Evolutionary conservation across 2,329 filamentous ascomycete species (phyloP).

Genomic region (Cordyceps javanica): DNA sequence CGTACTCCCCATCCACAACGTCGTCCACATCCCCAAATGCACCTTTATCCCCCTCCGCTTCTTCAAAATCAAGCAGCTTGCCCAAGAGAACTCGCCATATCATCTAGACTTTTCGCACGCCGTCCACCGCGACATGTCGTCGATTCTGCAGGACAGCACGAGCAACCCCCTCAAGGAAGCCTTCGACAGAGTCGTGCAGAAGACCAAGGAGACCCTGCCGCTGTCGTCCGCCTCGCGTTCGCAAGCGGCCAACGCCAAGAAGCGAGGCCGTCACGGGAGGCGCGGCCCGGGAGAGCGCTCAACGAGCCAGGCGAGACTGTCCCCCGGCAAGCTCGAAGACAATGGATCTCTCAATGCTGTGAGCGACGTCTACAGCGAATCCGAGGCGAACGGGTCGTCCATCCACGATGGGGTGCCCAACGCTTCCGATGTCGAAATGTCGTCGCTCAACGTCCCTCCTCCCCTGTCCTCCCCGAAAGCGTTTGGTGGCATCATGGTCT

Average conservation of each 20-base stretch:
- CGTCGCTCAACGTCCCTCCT: background rate
- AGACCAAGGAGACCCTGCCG: background rate
- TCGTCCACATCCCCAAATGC: constrained; percentile 43
- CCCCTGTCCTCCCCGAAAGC: constrained; percentile 14
- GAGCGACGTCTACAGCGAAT: constrained; percentile 1
- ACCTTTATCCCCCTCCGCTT: constrained; percentile 57
- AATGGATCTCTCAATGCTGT: background rate
- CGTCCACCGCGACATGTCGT: constrained; percentile 55
- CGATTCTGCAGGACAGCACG: constrained; percentile 30
- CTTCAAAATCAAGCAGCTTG: constrained; percentile 61
- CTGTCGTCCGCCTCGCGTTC: background rate
- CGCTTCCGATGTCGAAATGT: constrained; percentile 3
- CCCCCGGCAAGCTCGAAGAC: constrained; percentile 16
- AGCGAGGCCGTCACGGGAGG: background rate
- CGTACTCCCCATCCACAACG: constrained; percentile 55
- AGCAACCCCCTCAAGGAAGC: background rate
- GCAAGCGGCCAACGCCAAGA: background rate
- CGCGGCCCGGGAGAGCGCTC: background rate
- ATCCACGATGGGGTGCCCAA: background rate
- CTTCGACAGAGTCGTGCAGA: background rate
- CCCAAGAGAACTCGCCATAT: constrained; percentile 47
- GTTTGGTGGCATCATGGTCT: constrained; percentile 55
- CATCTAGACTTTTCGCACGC: constrained; percentile 54
- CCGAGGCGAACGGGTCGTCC: constrained; percentile 1
- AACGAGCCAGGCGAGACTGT: constrained; percentile 16